Evolutionary conservation across 2,329 filamentous ascomycete species (phyloP), one percentile per base, ranked within the genome.

Genomic region (Ascochyta koolunga): DNA sequence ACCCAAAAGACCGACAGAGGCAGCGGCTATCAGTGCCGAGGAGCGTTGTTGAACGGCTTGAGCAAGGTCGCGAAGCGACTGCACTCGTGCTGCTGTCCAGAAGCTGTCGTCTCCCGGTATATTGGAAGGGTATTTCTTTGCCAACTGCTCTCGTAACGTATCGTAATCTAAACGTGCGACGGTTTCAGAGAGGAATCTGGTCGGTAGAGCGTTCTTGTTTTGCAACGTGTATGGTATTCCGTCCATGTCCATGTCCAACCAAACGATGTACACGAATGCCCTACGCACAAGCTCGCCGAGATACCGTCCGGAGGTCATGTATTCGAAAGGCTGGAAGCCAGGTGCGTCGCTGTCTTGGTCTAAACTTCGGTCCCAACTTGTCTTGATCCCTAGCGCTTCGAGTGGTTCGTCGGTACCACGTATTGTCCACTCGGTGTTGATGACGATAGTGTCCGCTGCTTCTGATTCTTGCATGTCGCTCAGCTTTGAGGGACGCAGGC

Each of bases 391-490:
- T 18, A 87, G 76, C 21, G 86, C 80, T 21, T 81, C 79, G 48
- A 93, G 77, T 0, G 90, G 88, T 6, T 81, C 79, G n/a, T 86
- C 86, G 2, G 89, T 86, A 6, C 90, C 90, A 22, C 87, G 87
- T 64, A 95, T 91, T 45, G 88, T 90, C 88, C 89, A 93, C 74
- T 95, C 90, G 0, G 90, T 93, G 68, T 93, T 93, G 59, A 93
- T 86, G 4, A 90, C 84, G 13, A 92, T 87, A 61, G 85, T 87
- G n/a, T 83, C 77, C 6, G 88, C 79, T 11, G 49, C 49, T 31
- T 65, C 61, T 2, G 59, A 52, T 5, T 64, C 60, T 5, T 79
- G 76, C 8, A 74, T 46, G 10, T 60, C 56, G 31, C 71, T 51
- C 76, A 80, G 73, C 70, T 93, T 93, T 50, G 80, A 82, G 8